These are phyloP conservation scores for Wallacemonas collosoma DNA, from an alignment of 208 protist species.

Conservation along the genomic window DNA sequence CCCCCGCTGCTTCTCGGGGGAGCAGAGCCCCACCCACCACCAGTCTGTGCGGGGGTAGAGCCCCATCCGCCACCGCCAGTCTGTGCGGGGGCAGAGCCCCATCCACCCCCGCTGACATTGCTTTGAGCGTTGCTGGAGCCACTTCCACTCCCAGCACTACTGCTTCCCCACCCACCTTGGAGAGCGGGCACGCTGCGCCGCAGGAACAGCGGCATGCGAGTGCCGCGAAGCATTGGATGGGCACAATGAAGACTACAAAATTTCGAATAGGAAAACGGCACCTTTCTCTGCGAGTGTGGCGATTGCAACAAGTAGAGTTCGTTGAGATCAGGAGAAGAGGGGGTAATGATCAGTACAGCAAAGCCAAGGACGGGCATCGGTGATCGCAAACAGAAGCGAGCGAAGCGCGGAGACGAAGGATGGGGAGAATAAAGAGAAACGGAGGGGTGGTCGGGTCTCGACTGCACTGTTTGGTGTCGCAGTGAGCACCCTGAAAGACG, in stretches of 20 bases:
- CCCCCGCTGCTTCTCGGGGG: slow-evolving; percentile 20
- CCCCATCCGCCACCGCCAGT: slow-evolving; percentile 17
- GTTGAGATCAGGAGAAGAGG: too few relatives aligned
- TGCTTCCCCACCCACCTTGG: slow-evolving; percentile 68
- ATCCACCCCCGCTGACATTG: slow-evolving; percentile 29
- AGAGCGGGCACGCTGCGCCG: slow-evolving; percentile 28
- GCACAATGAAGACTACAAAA: background rate
- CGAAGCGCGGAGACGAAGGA: too few relatives aligned
- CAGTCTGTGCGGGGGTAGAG: slow-evolving; percentile 9
- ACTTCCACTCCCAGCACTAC: background rate
- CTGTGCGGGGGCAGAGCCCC: slow-evolving; percentile 5
- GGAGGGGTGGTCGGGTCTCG: too few relatives aligned
- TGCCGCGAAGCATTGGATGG: slow-evolving; percentile 8
- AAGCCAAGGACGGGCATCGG: too few relatives aligned
- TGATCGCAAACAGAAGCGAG: too few relatives aligned
- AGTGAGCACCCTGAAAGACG: too few relatives aligned
- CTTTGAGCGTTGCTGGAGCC: background rate
- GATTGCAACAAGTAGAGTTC: too few relatives aligned
- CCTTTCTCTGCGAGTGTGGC: background rate
- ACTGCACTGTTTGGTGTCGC: too few relatives aligned
- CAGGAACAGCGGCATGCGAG: slow-evolving; percentile 20
- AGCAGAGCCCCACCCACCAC: slow-evolving; percentile 14
- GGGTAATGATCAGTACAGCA: too few relatives aligned
- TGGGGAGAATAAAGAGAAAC: too few relatives aligned
- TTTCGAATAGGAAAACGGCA: background rate